phyloP scores from a whole-genome alignment of 345 rosid species.

The Salix caprea region DNA sequence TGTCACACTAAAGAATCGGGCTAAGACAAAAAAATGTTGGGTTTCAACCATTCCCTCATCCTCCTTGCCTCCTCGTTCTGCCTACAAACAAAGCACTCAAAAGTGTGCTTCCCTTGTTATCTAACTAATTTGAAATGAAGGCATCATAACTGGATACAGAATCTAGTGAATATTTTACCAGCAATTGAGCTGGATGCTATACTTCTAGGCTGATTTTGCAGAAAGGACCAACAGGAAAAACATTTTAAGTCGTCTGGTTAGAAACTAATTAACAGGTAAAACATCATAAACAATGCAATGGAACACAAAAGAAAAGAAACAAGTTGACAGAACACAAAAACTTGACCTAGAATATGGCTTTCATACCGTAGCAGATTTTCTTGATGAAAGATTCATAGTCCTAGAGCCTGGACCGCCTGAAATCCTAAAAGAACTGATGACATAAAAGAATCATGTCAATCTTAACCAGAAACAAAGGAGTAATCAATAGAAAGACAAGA shows the following conservation, averaged over 20 bases:
- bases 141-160: not conserved
- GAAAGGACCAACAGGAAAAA: not conserved
- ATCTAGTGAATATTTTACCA: not conserved
- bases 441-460: not conserved
- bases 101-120: not conserved
- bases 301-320: not conserved
- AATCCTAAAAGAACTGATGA: constrained; percentile 33
- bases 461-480: not conserved
- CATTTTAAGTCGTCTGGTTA: not conserved
- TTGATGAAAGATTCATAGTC: constrained; percentile 29
- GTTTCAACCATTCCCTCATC: not conserved
- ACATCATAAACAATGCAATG: not conserved
- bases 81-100: not conserved
- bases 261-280: not conserved
- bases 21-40: not conserved
- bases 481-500: not conserved
- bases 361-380: constrained; percentile 47
- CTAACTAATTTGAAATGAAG: not conserved
- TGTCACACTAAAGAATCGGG: not conserved
- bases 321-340: not conserved
- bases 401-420: constrained; percentile 33
- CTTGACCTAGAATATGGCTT: constrained; percentile 1
- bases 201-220: not conserved
- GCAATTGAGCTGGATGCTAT: not conserved
- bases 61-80: not conserved